Base-by-base conservation (phyloP, 192 early-diverging fungal genomes). In the Linderina pennispora region DNA sequence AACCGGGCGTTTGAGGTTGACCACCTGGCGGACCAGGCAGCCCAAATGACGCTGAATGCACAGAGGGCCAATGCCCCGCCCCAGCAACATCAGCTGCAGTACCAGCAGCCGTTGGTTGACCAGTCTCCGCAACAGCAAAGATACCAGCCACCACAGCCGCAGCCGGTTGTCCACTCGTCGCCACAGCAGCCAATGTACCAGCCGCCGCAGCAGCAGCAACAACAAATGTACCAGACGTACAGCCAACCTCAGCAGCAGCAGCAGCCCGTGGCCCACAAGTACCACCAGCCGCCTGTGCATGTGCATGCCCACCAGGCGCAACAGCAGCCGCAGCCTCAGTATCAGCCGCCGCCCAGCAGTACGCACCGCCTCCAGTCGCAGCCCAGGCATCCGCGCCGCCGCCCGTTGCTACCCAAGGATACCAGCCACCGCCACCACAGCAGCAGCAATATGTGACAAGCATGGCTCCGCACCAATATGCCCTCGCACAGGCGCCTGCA, bases 1-100 rank as follows among this genome's bases (percentile, higher is more conserved):
- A 21, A 38, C n/a, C 35, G 9, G 43, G 26, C 43, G 8, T 71
- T 59, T 45, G 60, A 71, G 23, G 36, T 63, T 13, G 52, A 47
- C 19, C 61, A 63, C n/a, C 48, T 71, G 32, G 41, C 53, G 16
- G 55, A 48, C 36, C 67, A 71, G 36, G 48, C 67, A 2, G 67
- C 67, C 3, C 67, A 55, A 15, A 48, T 71, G 48, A 52, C 60
- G 8, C 40, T 71, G 13, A 45, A 53, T 32, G 55, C 60, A 24
- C n/a, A n/a, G n/a, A n/a, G n/a, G n/a, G n/a, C n/a, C n/a, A n/a
- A n/a, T n/a, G n/a, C n/a, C n/a, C 58, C 59, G 28, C 66, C 58
- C 8, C 41, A 53, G 23, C 36, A 32, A 44, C 43, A 33, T 24
- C 36, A 20, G 17, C 55, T 43, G 17, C 46, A 45, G 11, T 22